phyloP scores from a whole-genome alignment of 164 flowering plant species.

The Litsea cubeba region DNA sequence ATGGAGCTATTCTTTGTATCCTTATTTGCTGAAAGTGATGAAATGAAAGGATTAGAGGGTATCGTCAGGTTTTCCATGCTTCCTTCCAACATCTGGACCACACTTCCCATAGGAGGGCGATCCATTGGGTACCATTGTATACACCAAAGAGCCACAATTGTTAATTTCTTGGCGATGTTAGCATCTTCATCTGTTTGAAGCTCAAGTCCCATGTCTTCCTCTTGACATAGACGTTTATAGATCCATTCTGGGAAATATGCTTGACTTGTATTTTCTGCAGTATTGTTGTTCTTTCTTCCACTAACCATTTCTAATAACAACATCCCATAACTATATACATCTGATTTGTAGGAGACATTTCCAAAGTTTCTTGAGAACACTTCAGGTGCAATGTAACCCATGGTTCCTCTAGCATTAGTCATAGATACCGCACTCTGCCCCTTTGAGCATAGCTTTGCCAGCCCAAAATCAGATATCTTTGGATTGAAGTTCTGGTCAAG shows the following conservation, averaged over 20 bases:
- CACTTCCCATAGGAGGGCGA: slow-evolving; percentile 2
- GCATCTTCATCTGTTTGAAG: not conserved
- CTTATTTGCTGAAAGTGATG: not conserved
- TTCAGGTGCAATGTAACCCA: no score
- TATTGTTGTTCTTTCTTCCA: not conserved
- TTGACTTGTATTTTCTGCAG: not conserved
- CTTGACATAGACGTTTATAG: not conserved
- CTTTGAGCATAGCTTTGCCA: no score
- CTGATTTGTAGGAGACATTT: slow-evolving; percentile 6
- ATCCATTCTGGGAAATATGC: slow-evolving; percentile 6
- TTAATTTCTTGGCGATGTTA: not conserved
- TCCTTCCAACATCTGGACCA: slow-evolving; percentile 2
- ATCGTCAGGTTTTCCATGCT: not conserved
- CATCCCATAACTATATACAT: slow-evolving; percentile 12
- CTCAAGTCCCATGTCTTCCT: not conserved
- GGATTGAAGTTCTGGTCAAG: no score
- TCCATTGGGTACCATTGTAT: slow-evolving; percentile 4
- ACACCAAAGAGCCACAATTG: slow-evolving; percentile 6
- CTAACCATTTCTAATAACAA: slow-evolving; percentile 12
- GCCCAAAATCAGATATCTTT: no score
- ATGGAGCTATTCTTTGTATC: not conserved
- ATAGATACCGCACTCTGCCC: no score
- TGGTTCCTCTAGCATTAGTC: no score
- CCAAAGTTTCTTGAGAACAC: slow-evolving; percentile 9
- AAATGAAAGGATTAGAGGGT: slow-evolving; percentile 7